phyloP scores from a whole-genome alignment of 2,329 filamentous ascomycete species.

The Fusarium verrucosum region DNA sequence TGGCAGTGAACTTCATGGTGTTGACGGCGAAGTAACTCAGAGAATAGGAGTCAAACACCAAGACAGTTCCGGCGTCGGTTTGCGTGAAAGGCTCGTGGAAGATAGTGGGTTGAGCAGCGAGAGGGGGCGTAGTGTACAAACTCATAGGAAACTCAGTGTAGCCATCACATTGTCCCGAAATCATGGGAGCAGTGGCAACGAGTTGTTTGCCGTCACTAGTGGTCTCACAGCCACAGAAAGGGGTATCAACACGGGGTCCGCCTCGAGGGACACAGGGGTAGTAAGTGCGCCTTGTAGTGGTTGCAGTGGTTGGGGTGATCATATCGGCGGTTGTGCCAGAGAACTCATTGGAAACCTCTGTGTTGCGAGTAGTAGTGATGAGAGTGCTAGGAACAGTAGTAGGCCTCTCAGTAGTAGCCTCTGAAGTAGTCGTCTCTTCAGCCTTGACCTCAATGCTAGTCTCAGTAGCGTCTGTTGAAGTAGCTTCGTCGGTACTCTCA shows the following conservation, averaged over 20 bases:
- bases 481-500: neutral
- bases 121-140: neutral
- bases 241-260: neutral
- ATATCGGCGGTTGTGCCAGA: neutral
- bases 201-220: neutral
- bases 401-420: neutral
- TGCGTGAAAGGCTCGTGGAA: neutral
- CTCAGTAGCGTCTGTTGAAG: neutral
- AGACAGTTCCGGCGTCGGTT: neutral
- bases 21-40: constrained; percentile 3
- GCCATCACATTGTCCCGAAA: neutral
- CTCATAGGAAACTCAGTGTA: constrained; percentile 13
- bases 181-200: neutral
- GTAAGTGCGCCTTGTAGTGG: neutral
- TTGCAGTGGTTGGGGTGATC: neutral
- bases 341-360: neutral
- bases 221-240: constrained; percentile 12
- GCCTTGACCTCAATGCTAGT: neutral
- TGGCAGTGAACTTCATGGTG: constrained; percentile 4
- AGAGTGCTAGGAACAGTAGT: constrained; percentile 5
- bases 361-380: constrained; percentile 10
- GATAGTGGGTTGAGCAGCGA: neutral
- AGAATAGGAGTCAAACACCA: constrained; percentile 5
- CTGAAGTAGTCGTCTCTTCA: neutral
- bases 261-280: neutral